Conservation (phyloP, 805 yeast species). For the Spathaspora gorwiae region DNA sequence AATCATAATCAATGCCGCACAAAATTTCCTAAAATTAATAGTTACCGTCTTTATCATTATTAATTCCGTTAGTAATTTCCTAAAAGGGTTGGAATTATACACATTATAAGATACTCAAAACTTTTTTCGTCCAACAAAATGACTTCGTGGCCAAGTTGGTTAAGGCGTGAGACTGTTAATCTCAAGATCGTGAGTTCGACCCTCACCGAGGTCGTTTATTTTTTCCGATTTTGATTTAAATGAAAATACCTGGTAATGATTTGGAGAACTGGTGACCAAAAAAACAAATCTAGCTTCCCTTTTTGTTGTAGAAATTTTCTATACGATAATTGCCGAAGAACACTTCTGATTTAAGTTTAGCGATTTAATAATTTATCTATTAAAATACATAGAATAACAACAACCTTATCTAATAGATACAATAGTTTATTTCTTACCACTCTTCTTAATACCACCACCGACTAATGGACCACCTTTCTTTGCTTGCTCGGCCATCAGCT, state of each 20-base stretch:
- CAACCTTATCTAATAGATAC: too few relatives aligned
- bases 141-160: conserved; percentile 28
- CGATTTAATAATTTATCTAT: too few relatives aligned
- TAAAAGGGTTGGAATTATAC: not conserved
- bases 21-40: too few relatives aligned
- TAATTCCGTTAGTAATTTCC: not conserved
- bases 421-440: conserved; percentile 35
- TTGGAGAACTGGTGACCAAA: too few relatives aligned
- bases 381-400: too few relatives aligned
- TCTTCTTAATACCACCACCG: conserved; percentile 95
- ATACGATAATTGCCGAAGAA: too few relatives aligned
- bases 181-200: conserved; percentile 26
- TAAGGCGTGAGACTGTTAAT: conserved; percentile 28
- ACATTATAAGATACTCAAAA: not conserved
- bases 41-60: too few relatives aligned
- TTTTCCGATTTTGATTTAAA: not conserved
- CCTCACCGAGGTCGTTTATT: conserved; percentile 22
- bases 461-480: conserved; percentile 86
- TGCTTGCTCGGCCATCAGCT: conserved; percentile 84
- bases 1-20: too few relatives aligned
- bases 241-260: too few relatives aligned
- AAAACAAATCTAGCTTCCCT: too few relatives aligned
- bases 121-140: conserved; percentile 1
- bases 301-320: too few relatives aligned
- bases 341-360: too few relatives aligned